A percentile compares a stretch with the other conserved stretches of the same genome.
Conservation (phyloP, 208 protist genomes). For the Acanthamoeba lenticulata region DNA sequence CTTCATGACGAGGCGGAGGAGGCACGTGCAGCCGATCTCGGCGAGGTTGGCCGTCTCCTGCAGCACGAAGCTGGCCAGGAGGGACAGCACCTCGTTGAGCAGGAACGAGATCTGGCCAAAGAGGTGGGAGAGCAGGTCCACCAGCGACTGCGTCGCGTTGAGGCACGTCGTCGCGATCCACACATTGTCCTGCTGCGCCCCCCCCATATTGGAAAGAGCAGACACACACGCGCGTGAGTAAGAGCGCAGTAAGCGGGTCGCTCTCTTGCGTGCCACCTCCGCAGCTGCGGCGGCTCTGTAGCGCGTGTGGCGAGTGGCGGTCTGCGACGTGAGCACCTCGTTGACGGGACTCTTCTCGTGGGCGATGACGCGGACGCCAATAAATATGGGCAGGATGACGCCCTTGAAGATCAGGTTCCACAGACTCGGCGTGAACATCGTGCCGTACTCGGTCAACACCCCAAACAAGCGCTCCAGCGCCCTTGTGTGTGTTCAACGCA, state of each 20-base stretch:
- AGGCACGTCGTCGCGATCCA: constrained; percentile 49
- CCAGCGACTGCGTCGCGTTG: constrained; percentile 11
- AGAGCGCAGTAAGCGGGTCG: no score
- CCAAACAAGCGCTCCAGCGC: constrained; percentile 36
- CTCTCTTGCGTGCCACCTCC: no score
- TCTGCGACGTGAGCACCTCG: no score
- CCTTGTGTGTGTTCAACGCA: background rate
- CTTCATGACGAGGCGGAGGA: constrained; percentile 15
- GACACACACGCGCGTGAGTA: no score
- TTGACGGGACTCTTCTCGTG: constrained; percentile 15
- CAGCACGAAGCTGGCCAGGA: constrained; percentile 25
- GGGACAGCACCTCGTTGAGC: constrained; percentile 5
- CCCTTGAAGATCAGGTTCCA: constrained; percentile 74
- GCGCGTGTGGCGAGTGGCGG: no score
- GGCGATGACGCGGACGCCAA: constrained; percentile 65
- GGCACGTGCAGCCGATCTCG: constrained; percentile 17
- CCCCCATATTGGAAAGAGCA: background rate
- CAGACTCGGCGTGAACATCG: background rate
- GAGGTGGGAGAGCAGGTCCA: constrained; percentile 23
- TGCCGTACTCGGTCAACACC: constrained; percentile 65
- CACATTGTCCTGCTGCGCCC: background rate
- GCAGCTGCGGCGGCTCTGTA: no score
- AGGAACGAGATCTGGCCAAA: constrained; percentile 22
- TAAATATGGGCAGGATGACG: constrained; percentile 73
- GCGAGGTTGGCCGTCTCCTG: constrained; percentile 41